phyloP scores from a whole-genome alignment of 805 yeast genomes.

The Kodamaea neixiangensis region DNA sequence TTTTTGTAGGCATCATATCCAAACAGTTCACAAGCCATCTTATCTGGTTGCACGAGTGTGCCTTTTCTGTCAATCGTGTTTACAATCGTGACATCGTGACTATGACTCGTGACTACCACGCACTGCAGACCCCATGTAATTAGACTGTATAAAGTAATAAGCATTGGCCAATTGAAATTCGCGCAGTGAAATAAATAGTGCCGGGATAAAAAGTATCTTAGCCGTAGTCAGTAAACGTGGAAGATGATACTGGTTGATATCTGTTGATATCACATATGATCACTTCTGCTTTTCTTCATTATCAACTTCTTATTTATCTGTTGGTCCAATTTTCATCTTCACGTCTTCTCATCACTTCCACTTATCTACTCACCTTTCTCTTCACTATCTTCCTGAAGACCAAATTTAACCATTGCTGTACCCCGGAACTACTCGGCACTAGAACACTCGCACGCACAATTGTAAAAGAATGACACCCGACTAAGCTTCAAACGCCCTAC shows the following conservation, averaged over 20 bases:
- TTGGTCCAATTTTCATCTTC: too few relatives aligned
- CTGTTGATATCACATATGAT: too few relatives aligned
- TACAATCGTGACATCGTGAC: too few relatives aligned
- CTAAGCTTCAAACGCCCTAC: background rate
- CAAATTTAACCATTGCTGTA: background rate
- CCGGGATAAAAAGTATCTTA: background rate
- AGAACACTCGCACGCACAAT: background rate
- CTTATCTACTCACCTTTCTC: too few relatives aligned
- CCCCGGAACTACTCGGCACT: background rate
- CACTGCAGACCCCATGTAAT: slow-evolving; percentile 3
- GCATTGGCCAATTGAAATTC: background rate
- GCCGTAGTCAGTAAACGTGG: background rate
- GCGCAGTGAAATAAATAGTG: background rate
- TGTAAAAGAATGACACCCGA: background rate
- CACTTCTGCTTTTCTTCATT: too few relatives aligned
- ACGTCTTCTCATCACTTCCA: too few relatives aligned
- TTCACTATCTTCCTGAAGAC: background rate
- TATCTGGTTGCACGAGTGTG: too few relatives aligned
- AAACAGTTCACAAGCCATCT: too few relatives aligned
- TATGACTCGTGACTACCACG: too few relatives aligned
- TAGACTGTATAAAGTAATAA: background rate
- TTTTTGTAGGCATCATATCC: slow-evolving; percentile 58
- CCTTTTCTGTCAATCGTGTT: too few relatives aligned
- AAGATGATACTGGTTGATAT: too few relatives aligned
- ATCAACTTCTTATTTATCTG: too few relatives aligned